phyloP scores from a whole-genome alignment of 306 rosid genomes.

The Castanospermum australe region DNA sequence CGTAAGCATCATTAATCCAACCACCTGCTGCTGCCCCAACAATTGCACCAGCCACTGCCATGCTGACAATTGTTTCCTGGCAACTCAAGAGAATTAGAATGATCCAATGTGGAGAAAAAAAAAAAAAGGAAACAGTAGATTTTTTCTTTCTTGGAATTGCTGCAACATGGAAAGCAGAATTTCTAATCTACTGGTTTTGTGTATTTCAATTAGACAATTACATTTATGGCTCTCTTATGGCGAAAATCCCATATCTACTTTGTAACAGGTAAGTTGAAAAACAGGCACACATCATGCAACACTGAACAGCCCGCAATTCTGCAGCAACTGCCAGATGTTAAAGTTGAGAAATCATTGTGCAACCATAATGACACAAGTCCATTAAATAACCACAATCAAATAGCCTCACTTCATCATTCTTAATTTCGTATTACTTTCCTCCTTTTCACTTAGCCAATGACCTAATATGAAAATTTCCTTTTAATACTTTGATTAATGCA shows the following conservation, averaged over 20 bases:
- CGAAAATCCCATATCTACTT: not conserved
- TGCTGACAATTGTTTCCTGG: slow-evolving; percentile 91
- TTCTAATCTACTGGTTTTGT: not conserved
- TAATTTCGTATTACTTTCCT: not conserved
- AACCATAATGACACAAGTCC: not conserved
- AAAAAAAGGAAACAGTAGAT: not conserved
- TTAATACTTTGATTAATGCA: not conserved
- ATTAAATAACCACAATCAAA: not conserved
- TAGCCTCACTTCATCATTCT: not conserved
- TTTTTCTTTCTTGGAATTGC: not conserved
- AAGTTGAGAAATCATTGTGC: not conserved
- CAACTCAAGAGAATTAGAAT: slow-evolving; percentile 13
- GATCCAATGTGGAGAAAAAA: not conserved
- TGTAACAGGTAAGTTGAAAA: not conserved
- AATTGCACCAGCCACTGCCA: slow-evolving; percentile 89
- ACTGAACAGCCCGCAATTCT: not conserved
- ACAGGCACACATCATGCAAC: not conserved
- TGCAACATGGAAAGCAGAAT: not conserved
- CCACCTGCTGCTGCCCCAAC: slow-evolving; percentile 90
- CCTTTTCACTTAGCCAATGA: not conserved
- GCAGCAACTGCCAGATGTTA: not conserved
- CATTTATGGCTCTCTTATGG: not conserved
- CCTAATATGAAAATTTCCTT: not conserved
- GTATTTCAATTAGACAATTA: not conserved
- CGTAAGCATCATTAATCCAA: slow-evolving; percentile 81